Evolutionary conservation across 768 basidiomycete species (phyloP).

Genomic region (Tricholoma sp.): DNA sequence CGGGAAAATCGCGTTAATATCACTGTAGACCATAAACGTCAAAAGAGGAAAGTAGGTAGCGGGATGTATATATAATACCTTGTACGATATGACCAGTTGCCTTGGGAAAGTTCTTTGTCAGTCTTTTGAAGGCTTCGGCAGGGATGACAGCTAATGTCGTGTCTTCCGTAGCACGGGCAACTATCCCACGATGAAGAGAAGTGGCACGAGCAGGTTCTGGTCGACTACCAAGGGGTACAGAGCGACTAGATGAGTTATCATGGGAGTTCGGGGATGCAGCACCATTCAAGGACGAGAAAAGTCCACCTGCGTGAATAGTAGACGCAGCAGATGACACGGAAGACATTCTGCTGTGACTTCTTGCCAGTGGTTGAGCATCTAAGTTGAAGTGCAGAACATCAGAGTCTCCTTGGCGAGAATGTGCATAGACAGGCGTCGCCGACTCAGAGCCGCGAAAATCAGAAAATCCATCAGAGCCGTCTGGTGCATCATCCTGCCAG

Average conservation of each 20-base stretch:
- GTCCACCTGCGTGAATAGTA: slow-evolving; percentile 51
- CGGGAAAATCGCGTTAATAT: slow-evolving; percentile 95
- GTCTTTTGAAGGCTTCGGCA: slow-evolving; percentile 89
- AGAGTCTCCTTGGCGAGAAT: slow-evolving; percentile 43
- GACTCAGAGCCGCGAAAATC: slow-evolving; percentile 15
- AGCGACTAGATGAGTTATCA: slow-evolving; percentile 14
- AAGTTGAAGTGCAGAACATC: slow-evolving; percentile 64
- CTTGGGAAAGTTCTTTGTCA: slow-evolving; percentile 96
- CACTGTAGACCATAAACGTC: slow-evolving; percentile 40
- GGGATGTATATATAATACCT: slow-evolving; percentile 39
- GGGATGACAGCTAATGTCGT: slow-evolving; percentile 98
- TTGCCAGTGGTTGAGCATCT: slow-evolving; percentile 15
- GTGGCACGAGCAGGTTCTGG: slow-evolving; percentile 8
- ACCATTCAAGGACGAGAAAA: slow-evolving; percentile 20
- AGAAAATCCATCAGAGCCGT: slow-evolving; percentile 23
- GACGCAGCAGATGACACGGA: slow-evolving; percentile 68
- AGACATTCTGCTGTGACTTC: slow-evolving; percentile 36
- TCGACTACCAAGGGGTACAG: slow-evolving; percentile 16
- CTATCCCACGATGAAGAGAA: slow-evolving; percentile 60
- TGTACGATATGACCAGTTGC: slow-evolving; percentile 96
- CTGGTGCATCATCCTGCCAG: slow-evolving; percentile 70
- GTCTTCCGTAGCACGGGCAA: slow-evolving; percentile 92
- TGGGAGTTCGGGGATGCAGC: slow-evolving; percentile 25
- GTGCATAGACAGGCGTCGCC: slow-evolving; percentile 19
- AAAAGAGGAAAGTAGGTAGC: slow-evolving; percentile 1